Base-by-base conservation (phyloP, 1,284 basidiomycete species). In the Omphalotus olearius region DNA sequence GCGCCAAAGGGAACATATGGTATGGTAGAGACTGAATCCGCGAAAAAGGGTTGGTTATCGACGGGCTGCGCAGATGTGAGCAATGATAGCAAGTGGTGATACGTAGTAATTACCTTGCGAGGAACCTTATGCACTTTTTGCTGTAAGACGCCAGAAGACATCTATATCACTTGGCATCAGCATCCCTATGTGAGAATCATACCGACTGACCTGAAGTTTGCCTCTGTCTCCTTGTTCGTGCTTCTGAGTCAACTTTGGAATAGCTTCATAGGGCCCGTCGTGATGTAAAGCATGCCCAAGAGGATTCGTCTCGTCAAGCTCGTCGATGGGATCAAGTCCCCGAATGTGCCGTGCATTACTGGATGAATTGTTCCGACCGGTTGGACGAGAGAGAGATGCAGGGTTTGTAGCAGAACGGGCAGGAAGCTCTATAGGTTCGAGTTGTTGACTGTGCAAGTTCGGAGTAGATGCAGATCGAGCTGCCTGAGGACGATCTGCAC, bases 271-370 rank as follows among this genome's bases (percentile, higher is more conserved):
- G 18, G 84, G 85, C 0, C 85, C 80, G 41, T 70, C 71, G 57
- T 88, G 83, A 62, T 88, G 86, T 56, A 83, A 68, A 13, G 71
- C 65, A 14, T 74, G 55, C 3, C 85, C 85, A 50, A 81, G 71
- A 3, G 85, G 83, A 62, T 80, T 83, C 11, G 78, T 78, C 62
- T 87, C 84, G 60, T 90, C 87, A 37, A 89, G 65, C 63, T 88
- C 83, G 60, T 89, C 86, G 55, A 89, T 84, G 25, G 75, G 74
- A 66, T 88, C 87, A 45, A 89, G 71, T 50, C 79, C 74, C 53
- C 55, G 65, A 41, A 60, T 64, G 43, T 44, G 56, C 16, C 50
- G 57, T 43, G 53, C 53, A 18, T 47, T 59, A 45, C 4, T 13
- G 13, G 9, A 57, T 56, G 41, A 48, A 49, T 18, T 47, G 10